Percentiles rank a stretch among this genome's conserved stretches.
phyloP scores from a whole-genome alignment of 78 protist species.

The Monocercomonoides exilis region DNA sequence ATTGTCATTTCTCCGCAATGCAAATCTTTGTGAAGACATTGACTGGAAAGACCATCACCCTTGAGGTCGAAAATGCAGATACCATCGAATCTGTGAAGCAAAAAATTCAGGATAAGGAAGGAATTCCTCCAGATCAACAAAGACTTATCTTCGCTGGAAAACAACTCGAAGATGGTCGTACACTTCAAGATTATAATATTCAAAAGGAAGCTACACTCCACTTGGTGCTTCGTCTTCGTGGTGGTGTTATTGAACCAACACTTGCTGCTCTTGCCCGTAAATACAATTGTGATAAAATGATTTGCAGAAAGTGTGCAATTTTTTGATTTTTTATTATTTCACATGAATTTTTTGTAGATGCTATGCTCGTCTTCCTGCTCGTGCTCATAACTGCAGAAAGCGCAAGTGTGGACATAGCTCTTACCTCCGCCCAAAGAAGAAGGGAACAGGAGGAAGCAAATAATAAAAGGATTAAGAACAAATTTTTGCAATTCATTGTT shows the following conservation, averaged over 20 bases:
- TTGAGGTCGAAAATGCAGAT: slow-evolving; percentile 90
- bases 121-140: slow-evolving; percentile 98
- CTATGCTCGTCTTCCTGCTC: slow-evolving; percentile 95
- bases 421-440: slow-evolving; percentile 97
- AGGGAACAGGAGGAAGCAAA: too few species aligned
- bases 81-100: slow-evolving; percentile 87
- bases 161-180: slow-evolving; percentile 97
- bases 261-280: slow-evolving; percentile 87
- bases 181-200: slow-evolving; percentile 93
- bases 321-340: not conserved
- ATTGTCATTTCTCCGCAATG: slow-evolving; percentile 3
- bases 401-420: slow-evolving; percentile 98
- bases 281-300: slow-evolving; percentile 89
- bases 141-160: slow-evolving; percentile 96
- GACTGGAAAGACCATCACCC: slow-evolving; percentile 69
- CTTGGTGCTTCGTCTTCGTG: slow-evolving; percentile 86
- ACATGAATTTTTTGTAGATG: slow-evolving; percentile 51
- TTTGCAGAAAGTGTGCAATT: slow-evolving; percentile 73
- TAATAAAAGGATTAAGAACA: slow-evolving; percentile 22
- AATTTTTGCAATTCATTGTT: not conserved
- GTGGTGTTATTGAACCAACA: slow-evolving; percentile 97
- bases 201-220: slow-evolving; percentile 82
- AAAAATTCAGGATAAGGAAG: slow-evolving; percentile 97
- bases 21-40: slow-evolving; percentile 42
- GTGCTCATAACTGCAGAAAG: slow-evolving; percentile 98